Evolutionary conservation across 352 stramenopile species (phyloP), one percentile per base, ranked within the genome.

Genomic region (Globisporangium nagaii): DNA sequence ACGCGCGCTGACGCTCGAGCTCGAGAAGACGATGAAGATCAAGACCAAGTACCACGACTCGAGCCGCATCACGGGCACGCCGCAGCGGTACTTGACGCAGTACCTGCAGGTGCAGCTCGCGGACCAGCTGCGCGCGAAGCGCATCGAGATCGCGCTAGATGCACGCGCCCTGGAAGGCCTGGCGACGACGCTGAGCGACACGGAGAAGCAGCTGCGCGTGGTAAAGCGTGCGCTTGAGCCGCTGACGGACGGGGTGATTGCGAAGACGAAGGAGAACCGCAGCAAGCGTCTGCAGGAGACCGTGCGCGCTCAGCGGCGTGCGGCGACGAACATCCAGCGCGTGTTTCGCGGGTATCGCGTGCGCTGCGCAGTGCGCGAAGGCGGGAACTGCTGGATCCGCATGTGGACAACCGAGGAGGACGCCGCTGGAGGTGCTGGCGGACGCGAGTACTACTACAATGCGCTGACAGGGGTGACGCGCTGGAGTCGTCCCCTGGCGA

Each of bases 21-120:
- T 95, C 7, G 77, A 89, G 34, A 93, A 93, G 63, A 90, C 78
- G 8, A 73, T 94, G 60, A 70, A 82, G 49, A 90, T 92, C 58
- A 90, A 88, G 59, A 88, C 81, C 22, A 90, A 89, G 63, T 92
- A 87, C 59, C 82, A 94, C 56, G 84, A 92, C 60, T 92, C 80
- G 13, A 89, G 75, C 32, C 77, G 82, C 34, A 88, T 91, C 52
- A 95, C 87, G 3, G 88, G 88, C 17, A 92, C 82, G 2, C 87
- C 82, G 40, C 91, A 98, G 65, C 82, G 91, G 11, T 98, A 93
- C 64, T 61, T 96, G 25, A 98, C 91, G n/a, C 88, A 95, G 59
- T 98, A 96, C 51, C 61, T 98, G 11, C 83, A 95, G 63, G 83
- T 95, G n/a, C 84, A 93, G 45, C 71, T 97, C 39, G 79, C 86